Percentiles rank a stretch among this genome's conserved stretches.
Evolutionary conservation across 768 basidiomycete genomes (phyloP).

Genomic region (Podaxis mareebaensis): DNA sequence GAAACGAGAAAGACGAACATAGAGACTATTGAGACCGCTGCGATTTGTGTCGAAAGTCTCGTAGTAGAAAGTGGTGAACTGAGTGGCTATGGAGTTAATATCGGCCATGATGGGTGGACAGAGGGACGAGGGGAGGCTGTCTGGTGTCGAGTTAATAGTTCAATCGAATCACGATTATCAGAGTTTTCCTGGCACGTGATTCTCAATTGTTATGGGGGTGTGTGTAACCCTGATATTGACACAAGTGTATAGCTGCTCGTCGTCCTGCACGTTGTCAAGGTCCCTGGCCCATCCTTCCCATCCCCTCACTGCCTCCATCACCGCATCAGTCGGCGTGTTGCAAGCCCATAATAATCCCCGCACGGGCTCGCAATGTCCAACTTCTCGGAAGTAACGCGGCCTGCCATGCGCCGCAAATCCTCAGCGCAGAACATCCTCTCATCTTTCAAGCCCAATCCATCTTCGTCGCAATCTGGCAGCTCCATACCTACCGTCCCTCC

Average conservation of each 20-base stretch:
- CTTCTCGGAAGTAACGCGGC: constrained; percentile 43
- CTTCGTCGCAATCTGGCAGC: constrained; percentile 30
- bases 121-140: constrained; percentile 15
- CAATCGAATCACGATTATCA: constrained; percentile 16
- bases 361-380: constrained; percentile 35
- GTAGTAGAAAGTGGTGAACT: constrained; percentile 88
- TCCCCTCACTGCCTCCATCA: constrained; percentile 4
- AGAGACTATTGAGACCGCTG: constrained; percentile 54
- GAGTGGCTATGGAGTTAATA: constrained; percentile 69
- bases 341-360: not conserved
- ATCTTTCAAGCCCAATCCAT: constrained; percentile 57
- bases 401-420: constrained; percentile 80
- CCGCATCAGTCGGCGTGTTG: not conserved
- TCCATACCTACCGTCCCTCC: constrained; percentile 34
- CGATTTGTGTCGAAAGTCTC: constrained; percentile 70
- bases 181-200: constrained; percentile 11
- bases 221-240: constrained; percentile 9
- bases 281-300: not conserved
- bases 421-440: constrained; percentile 83
- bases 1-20: constrained; percentile 55
- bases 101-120: constrained; percentile 49
- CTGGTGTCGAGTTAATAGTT: constrained; percentile 15
- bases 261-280: constrained; percentile 14
- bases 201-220: constrained; percentile 2
- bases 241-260: constrained; percentile 17